phyloP scores from a whole-genome alignment of 179 eudicot species.

The Vitellaria paradoxa region DNA sequence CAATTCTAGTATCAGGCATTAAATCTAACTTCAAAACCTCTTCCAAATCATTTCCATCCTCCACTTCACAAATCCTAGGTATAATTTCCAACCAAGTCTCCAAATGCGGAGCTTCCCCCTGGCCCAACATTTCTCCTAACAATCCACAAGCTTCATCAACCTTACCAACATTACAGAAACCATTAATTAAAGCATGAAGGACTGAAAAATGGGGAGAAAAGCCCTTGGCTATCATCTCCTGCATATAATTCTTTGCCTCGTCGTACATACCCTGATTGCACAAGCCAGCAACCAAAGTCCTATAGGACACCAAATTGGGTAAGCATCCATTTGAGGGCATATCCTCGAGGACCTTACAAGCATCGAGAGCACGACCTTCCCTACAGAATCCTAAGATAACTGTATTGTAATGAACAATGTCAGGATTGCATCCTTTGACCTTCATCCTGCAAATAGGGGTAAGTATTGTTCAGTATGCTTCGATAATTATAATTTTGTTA shows the following conservation, averaged over 20 bases:
- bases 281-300: constrained; percentile 79
- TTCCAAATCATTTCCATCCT: constrained; percentile 41
- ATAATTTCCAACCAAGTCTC: constrained; percentile 78
- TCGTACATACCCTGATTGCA: constrained; percentile 74
- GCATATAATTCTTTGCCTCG: constrained; percentile 55
- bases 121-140: constrained; percentile 47
- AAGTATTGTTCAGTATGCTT: too few species aligned
- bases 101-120: constrained; percentile 54
- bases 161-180: constrained; percentile 74
- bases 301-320: constrained; percentile 83
- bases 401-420: constrained; percentile 82
- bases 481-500: too few species aligned
- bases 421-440: constrained; percentile 93
- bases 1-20: constrained; percentile 50
- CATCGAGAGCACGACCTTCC: constrained; percentile 70
- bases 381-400: constrained; percentile 75
- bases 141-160: constrained; percentile 69
- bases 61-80: constrained; percentile 58
- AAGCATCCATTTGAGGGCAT: constrained; percentile 76
- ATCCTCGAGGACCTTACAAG: constrained; percentile 79
- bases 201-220: constrained; percentile 85
- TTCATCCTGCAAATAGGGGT: constrained; percentile 48
- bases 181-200: constrained; percentile 56
- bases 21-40: constrained; percentile 64
- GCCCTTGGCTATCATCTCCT: constrained; percentile 71